These are phyloP conservation scores for Hemisphaericaspora subhashii DNA, from an alignment of 1,139 yeast genomes.

Conservation along the genomic window DNA sequence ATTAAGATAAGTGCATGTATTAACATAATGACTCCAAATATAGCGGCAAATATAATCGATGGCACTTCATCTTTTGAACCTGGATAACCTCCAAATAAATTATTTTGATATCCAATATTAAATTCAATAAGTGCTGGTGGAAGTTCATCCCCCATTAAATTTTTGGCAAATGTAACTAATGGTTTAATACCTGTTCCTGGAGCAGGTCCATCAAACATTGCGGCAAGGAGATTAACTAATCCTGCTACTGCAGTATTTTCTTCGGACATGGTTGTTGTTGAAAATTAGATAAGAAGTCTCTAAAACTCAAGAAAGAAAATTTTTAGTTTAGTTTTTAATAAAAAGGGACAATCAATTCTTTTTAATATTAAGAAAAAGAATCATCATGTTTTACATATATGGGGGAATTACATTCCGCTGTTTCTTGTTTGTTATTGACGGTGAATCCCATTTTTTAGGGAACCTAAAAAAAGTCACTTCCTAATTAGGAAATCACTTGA, in stretches of 20 bases:
- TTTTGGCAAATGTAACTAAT: constrained; percentile 20
- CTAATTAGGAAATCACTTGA: constrained; percentile 5
- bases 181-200: constrained; percentile 25
- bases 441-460: no score
- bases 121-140: constrained; percentile 25
- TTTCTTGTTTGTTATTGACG: no score
- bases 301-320: neutral
- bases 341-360: neutral
- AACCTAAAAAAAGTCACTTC: no score
- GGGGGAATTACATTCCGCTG: no score
- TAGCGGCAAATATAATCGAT: constrained; percentile 29
- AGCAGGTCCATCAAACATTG: constrained; percentile 19
- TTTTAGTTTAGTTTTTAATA: neutral
- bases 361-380: neutral
- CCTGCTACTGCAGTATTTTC: constrained; percentile 23
- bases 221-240: constrained; percentile 16
- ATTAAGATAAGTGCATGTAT: constrained; percentile 28
- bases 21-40: constrained; percentile 27
- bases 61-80: constrained; percentile 29
- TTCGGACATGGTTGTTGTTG: constrained; percentile 5
- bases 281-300: neutral
- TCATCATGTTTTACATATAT: no score
- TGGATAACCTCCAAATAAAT: constrained; percentile 41
- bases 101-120: constrained; percentile 21
- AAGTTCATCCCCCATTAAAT: constrained; percentile 23